Evolutionary conservation across 2,329 filamentous ascomycete species (phyloP).

Genomic region (Penicillium concentricum): DNA sequence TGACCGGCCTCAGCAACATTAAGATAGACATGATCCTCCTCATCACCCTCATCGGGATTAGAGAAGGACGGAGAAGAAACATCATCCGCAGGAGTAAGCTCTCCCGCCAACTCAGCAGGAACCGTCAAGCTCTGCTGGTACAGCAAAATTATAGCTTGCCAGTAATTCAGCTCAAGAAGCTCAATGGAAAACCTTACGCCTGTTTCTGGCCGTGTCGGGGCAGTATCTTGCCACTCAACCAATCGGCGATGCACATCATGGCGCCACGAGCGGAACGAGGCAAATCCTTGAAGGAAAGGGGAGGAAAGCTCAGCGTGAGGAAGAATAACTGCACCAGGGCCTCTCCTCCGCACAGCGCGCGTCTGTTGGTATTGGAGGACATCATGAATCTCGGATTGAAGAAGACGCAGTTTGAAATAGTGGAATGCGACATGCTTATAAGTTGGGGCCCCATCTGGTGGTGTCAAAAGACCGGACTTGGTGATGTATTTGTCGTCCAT

Average conservation of each 20-base stretch:
- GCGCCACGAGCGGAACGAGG: slow-evolving; percentile 84
- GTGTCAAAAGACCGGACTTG: slow-evolving; percentile 67
- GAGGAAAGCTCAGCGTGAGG: slow-evolving; percentile 79
- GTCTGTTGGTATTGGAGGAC: slow-evolving; percentile 91
- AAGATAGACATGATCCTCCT: slow-evolving; percentile 87
- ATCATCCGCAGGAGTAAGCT: slow-evolving; percentile 62
- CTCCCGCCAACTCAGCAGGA: slow-evolving; percentile 77
- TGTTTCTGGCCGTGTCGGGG: slow-evolving; percentile 73
- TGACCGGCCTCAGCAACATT: slow-evolving; percentile 95
- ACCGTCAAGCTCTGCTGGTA: slow-evolving; percentile 89
- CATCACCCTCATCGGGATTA: slow-evolving; percentile 52
- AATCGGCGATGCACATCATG: slow-evolving; percentile 81
- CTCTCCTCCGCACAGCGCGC: slow-evolving; percentile 67
- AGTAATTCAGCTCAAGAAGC: slow-evolving; percentile 93
- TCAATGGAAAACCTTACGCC: slow-evolving; percentile 87
- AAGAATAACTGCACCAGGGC: slow-evolving; percentile 64
- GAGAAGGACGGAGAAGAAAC: slow-evolving; percentile 56
- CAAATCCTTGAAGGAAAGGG: slow-evolving; percentile 79
- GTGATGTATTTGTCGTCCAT: slow-evolving; percentile 89
- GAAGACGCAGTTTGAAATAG: slow-evolving; percentile 81
- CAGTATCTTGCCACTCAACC: slow-evolving; percentile 80
- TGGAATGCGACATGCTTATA: slow-evolving; percentile 92
- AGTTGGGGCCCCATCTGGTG: slow-evolving; percentile 64
- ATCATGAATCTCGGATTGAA: slow-evolving; percentile 94
- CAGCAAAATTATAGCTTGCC: slow-evolving; percentile 94